These are phyloP conservation scores for Fusarium aywerte DNA, from an alignment of 2,329 filamentous ascomycete genomes.

Conservation along the genomic window DNA sequence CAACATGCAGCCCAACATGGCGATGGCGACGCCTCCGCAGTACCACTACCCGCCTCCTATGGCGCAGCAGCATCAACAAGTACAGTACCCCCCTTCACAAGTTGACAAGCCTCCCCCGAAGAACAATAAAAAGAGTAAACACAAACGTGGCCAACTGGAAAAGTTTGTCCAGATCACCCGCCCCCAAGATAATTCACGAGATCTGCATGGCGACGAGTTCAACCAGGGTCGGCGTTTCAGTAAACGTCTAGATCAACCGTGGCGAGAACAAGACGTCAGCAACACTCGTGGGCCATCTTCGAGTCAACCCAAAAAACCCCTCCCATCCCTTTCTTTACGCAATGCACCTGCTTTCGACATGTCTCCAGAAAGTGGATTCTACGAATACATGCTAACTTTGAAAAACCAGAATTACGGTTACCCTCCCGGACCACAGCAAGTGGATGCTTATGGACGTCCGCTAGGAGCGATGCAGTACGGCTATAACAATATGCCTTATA, in stretches of 20 bases:
- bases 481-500: slow-evolving; percentile 62
- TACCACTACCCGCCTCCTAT: slow-evolving; percentile 70
- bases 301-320: slow-evolving; percentile 24
- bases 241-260: slow-evolving; percentile 58
- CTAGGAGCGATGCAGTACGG: slow-evolving; percentile 54
- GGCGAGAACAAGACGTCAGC: slow-evolving; percentile 44
- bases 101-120: slow-evolving; percentile 53
- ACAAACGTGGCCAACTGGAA: slow-evolving; percentile 58
- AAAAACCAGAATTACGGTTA: slow-evolving; percentile 74
- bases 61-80: slow-evolving; percentile 70
- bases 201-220: slow-evolving; percentile 50
- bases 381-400: slow-evolving; percentile 78
- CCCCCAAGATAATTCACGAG: slow-evolving; percentile 53
- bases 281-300: slow-evolving; percentile 39
- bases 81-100: slow-evolving; percentile 61
- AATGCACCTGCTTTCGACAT: slow-evolving; percentile 62
- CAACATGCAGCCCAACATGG: slow-evolving; percentile 65
- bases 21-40: slow-evolving; percentile 71
- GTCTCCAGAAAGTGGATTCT: slow-evolving; percentile 74
- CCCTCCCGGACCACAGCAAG: slow-evolving; percentile 53
- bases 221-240: slow-evolving; percentile 56
- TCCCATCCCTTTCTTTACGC: slow-evolving; percentile 20
- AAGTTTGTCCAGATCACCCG: slow-evolving; percentile 56
- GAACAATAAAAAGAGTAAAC: slow-evolving; percentile 57
- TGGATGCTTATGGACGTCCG: slow-evolving; percentile 55